phyloP scores from a whole-genome alignment of 2,329 filamentous ascomycete genomes.

The Neurospora crassa region DNA sequence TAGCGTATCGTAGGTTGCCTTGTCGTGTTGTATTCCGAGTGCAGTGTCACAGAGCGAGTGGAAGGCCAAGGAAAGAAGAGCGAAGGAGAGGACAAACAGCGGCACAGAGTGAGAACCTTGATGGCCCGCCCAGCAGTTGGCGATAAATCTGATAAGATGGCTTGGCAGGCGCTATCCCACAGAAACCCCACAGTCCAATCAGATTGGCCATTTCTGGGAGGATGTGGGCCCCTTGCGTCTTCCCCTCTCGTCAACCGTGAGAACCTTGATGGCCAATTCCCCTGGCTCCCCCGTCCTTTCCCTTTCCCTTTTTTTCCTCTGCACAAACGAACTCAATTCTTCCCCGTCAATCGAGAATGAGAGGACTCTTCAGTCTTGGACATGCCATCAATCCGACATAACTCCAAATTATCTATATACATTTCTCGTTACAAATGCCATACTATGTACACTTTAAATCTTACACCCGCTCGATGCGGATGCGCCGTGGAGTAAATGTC shows the following conservation, averaged over 20 bases:
- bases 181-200: neutral
- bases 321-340: too few species aligned
- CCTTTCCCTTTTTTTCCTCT: neutral
- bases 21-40: neutral
- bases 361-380: neutral
- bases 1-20: neutral
- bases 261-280: slow-evolving; percentile 14
- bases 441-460: too few species aligned
- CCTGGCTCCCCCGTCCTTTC: neutral
- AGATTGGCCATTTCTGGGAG: neutral
- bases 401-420: neutral
- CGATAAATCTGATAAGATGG: neutral
- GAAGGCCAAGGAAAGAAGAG: neutral
- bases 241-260: neutral
- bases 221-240: neutral
- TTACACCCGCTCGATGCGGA: neutral
- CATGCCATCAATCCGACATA: neutral
- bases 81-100: neutral
- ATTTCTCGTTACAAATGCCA: neutral
- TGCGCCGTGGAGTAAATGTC: neutral
- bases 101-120: slow-evolving; percentile 4
- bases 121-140: neutral
- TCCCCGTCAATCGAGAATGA: neutral
- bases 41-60: neutral
- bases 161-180: neutral